These are phyloP conservation scores for Verticillium klebahnii DNA, from an alignment of 2,329 filamentous ascomycete genomes.

Conservation along the genomic window DNA sequence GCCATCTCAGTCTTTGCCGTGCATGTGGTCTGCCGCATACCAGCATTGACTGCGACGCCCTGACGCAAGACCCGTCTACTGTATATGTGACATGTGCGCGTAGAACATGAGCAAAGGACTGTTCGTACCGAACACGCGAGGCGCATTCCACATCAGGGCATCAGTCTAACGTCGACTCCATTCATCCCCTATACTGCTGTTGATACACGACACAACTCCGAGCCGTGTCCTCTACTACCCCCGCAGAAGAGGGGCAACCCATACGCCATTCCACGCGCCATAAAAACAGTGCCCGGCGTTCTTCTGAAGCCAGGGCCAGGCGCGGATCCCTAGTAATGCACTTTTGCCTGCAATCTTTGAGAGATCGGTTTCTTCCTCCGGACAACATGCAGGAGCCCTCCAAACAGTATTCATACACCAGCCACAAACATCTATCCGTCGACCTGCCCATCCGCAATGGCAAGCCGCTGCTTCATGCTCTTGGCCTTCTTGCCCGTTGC, in stretches of 20 bases:
- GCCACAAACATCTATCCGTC: conserved; percentile 9
- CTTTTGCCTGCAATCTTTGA: not conserved
- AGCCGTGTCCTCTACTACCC: not conserved
- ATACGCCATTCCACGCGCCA: not conserved
- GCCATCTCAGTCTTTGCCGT: too few species aligned
- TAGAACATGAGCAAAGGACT: too few species aligned
- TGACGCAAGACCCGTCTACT: too few species aligned
- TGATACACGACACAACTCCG: not conserved
- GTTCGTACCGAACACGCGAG: too few species aligned
- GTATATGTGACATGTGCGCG: too few species aligned
- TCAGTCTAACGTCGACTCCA: not conserved
- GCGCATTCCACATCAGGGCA: not conserved
- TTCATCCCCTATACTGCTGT: not conserved
- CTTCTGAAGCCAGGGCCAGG: not conserved
- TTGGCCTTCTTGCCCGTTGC: conserved; percentile 60
- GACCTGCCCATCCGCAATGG: conserved; percentile 59
- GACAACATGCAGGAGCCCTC: not conserved
- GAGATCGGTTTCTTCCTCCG: not conserved
- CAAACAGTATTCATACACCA: not conserved
- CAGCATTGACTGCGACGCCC: too few species aligned
- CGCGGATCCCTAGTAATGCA: not conserved
- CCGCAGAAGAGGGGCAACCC: not conserved
- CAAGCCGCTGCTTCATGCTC: conserved; percentile 63
- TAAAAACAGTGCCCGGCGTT: not conserved
- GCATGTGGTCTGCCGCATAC: too few species aligned